A percentile compares a stretch with the other conserved stretches of the same genome.
Evolutionary conservation across 768 basidiomycete species (phyloP).

Genomic region (Lyophyllum shimeji): DNA sequence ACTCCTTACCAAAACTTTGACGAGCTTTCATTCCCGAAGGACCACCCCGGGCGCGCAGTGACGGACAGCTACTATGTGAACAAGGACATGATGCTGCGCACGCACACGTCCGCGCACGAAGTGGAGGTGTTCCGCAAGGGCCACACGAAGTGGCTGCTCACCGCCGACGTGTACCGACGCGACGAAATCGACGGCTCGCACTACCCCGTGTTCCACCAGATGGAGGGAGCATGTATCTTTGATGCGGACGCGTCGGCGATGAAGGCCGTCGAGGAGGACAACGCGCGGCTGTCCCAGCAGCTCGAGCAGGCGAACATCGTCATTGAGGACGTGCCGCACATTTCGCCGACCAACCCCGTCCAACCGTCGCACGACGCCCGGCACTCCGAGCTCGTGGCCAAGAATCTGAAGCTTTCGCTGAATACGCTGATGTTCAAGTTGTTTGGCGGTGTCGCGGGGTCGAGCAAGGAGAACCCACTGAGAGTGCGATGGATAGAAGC

Average conservation of each 20-base stretch:
- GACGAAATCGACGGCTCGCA: constrained; percentile 98
- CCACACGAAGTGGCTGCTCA: constrained; percentile 82
- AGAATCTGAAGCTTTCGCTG: constrained; percentile 86
- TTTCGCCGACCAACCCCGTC: constrained; percentile 74
- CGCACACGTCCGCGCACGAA: constrained; percentile 98
- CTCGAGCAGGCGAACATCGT: constrained; percentile 74
- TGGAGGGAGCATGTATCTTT: constrained; percentile 91
- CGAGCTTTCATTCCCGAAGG: constrained; percentile 88
- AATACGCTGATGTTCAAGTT: constrained; percentile 83
- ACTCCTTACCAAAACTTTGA: constrained; percentile 94
- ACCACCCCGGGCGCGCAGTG: constrained; percentile 89
- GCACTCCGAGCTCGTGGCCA: constrained; percentile 71
- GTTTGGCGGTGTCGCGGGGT: constrained; percentile 63
- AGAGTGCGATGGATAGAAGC: constrained; percentile 97
- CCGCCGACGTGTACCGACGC: constrained; percentile 95
- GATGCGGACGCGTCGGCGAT: constrained; percentile 54
- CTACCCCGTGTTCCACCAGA: constrained; percentile 98
- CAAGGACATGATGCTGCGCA: constrained; percentile 86
- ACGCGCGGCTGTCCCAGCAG: constrained; percentile 54
- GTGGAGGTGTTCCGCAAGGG: constrained; percentile 84
- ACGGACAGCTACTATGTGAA: constrained; percentile 98
- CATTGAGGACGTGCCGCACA: constrained; percentile 83
- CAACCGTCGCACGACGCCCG: constrained; percentile 77
- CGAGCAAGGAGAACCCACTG: constrained; percentile 65
- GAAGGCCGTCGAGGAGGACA: constrained; percentile 70